Conservation (phyloP, 2,329 filamentous ascomycete genomes). For the Drechslera avenae region DNA sequence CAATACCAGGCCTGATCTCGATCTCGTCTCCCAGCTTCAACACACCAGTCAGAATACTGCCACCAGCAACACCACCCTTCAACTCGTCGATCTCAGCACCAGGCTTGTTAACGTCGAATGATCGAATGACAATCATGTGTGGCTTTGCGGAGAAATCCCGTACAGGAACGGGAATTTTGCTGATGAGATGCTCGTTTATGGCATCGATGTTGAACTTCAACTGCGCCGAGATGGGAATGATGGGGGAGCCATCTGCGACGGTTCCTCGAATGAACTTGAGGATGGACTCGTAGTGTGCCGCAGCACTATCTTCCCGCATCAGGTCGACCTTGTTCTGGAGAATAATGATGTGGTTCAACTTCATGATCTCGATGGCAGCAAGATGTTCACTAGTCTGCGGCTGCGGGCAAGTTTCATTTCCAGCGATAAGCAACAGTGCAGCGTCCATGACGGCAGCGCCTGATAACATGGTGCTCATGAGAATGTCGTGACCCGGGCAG, state of each 20-base stretch:
- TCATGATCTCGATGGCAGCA: constrained; percentile 99
- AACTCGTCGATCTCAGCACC: constrained; percentile 98
- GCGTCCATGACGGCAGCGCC: constrained; percentile 99
- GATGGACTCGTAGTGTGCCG: constrained; percentile 95
- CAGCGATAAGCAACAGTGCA: constrained; percentile 91
- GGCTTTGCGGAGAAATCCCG: constrained; percentile 91
- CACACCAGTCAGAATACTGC: constrained; percentile 93
- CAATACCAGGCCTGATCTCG: constrained; percentile 97
- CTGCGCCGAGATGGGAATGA: constrained; percentile 96
- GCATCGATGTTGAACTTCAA: constrained; percentile 99
- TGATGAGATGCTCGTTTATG: constrained; percentile 94
- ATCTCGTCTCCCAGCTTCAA: constrained; percentile 97
- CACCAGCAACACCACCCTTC: constrained; percentile 98
- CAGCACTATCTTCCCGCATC: constrained; percentile 93
- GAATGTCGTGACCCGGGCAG: constrained; percentile 99
- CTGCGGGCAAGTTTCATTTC: constrained; percentile 97
- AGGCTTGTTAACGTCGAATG: constrained; percentile 99
- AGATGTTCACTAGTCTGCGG: constrained; percentile 98
- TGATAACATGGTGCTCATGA: constrained; percentile 99
- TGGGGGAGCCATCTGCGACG: constrained; percentile 89
- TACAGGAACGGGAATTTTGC: constrained; percentile 88
- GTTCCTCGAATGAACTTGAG: constrained; percentile 98
- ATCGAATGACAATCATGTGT: constrained; percentile 99
- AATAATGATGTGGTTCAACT: constrained; percentile 99
- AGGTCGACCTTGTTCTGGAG: constrained; percentile 99